phyloP scores from a whole-genome alignment of 1,139 yeast genomes.

The Saccharomyces hybrid region DNA sequence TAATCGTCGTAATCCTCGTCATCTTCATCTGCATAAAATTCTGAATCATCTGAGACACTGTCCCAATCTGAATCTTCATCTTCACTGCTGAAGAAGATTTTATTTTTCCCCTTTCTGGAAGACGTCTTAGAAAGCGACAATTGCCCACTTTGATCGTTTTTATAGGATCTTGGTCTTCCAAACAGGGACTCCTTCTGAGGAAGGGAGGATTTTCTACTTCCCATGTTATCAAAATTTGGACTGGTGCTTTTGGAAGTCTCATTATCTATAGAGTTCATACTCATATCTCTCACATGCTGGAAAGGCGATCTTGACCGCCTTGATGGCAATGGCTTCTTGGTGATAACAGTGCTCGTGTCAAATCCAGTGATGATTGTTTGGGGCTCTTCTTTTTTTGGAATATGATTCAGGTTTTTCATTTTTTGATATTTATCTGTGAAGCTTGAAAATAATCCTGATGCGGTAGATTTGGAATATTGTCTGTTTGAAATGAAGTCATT shows the following conservation, averaged over 20 bases:
- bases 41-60: slow-evolving; percentile 24
- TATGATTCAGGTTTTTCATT: not conserved
- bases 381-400: slow-evolving; percentile 15
- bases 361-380: slow-evolving; percentile 23
- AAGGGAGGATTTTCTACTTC: not conserved
- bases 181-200: slow-evolving; percentile 11
- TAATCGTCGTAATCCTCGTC: slow-evolving; percentile 20
- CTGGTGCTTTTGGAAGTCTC: not conserved
- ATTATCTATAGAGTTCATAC: not conserved
- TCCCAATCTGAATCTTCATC: slow-evolving; percentile 32
- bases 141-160: not conserved
- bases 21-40: slow-evolving; percentile 21
- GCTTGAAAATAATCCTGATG: slow-evolving; percentile 38
- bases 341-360: slow-evolving; percentile 18
- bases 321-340: slow-evolving; percentile 7
- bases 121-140: not conserved
- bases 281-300: not conserved
- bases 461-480: slow-evolving; percentile 56
- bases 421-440: not conserved
- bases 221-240: not conserved
- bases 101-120: slow-evolving; percentile 8
- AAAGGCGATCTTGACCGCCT: slow-evolving; percentile 2
- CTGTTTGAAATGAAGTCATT: not conserved
- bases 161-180: slow-evolving; percentile 9
- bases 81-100: slow-evolving; percentile 29